Conservation (phyloP, 805 yeast genomes). For the Teunomyces cretensis region DNA sequence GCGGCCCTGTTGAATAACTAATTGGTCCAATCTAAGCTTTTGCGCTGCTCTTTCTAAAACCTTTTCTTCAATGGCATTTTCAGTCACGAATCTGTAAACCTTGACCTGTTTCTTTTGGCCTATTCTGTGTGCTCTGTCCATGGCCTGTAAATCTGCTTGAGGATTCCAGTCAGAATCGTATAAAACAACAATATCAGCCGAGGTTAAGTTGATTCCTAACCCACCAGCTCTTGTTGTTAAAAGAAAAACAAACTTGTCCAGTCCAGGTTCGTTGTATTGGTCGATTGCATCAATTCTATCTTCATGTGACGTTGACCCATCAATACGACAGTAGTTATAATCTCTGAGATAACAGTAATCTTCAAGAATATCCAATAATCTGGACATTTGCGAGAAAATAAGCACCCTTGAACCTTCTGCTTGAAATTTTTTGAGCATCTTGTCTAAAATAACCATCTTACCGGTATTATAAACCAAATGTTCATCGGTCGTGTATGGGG, state of each 20-base stretch:
- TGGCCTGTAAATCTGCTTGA: slow-evolving; percentile 95
- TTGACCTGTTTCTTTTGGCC: slow-evolving; percentile 96
- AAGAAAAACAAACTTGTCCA: slow-evolving; percentile 79
- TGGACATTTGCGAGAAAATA: slow-evolving; percentile 91
- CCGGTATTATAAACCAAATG: slow-evolving; percentile 89
- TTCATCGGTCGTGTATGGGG: slow-evolving; percentile 94
- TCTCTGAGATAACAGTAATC: slow-evolving; percentile 88
- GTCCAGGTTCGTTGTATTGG: slow-evolving; percentile 79
- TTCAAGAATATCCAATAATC: slow-evolving; percentile 84
- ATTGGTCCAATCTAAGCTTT: slow-evolving; percentile 85
- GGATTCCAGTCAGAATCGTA: slow-evolving; percentile 98
- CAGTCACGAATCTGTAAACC: slow-evolving; percentile 91
- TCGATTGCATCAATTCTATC: slow-evolving; percentile 92
- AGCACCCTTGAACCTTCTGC: slow-evolving; percentile 83
- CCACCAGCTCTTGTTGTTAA: slow-evolving; percentile 97
- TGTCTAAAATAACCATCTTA: slow-evolving; percentile 86
- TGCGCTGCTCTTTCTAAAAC: slow-evolving; percentile 96
- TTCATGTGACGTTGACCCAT: slow-evolving; percentile 90
- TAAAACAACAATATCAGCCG: slow-evolving; percentile 85
- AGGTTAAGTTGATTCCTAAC: slow-evolving; percentile 86
- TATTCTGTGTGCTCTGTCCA: slow-evolving; percentile 97
- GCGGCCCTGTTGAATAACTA: slow-evolving; percentile 93
- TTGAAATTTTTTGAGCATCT: slow-evolving; percentile 68
- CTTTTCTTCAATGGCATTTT: slow-evolving; percentile 93
- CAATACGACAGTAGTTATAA: slow-evolving; percentile 86